Evolutionary conservation across 345 rosid species (phyloP).

Genomic region (Eucalyptus polybractea): DNA sequence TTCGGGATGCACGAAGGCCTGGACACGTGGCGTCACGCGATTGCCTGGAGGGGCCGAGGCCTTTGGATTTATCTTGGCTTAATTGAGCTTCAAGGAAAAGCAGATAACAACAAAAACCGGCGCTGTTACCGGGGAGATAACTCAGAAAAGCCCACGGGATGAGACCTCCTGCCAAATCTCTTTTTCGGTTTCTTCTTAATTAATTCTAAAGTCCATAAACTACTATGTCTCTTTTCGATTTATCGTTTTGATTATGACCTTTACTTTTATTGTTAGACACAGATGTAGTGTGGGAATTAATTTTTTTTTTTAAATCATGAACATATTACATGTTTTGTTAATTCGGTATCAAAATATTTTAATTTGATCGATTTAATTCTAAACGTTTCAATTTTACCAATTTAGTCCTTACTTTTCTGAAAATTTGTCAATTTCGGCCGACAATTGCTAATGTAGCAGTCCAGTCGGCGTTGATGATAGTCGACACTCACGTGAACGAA

Average conservation of each 20-base stretch:
- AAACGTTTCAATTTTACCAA: fast-evolving
- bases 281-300: not conserved
- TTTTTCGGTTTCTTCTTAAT: not conserved
- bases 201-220: not conserved
- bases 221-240: not conserved
- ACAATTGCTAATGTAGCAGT: fast-evolving
- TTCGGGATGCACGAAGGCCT: not conserved
- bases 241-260: not conserved
- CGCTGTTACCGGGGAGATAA: not conserved
- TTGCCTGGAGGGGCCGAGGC: not conserved
- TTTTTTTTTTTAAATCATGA: too few species aligned
- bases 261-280: too few species aligned
- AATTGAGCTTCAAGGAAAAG: not conserved
- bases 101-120: not conserved
- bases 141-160: not conserved
- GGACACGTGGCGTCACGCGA: not conserved
- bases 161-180: not conserved
- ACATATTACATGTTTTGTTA: too few species aligned
- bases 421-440: fast-evolving
- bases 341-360: too few species aligned
- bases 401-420: too few species aligned
- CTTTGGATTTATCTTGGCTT: not conserved
- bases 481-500: not conserved
- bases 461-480: fast-evolving
- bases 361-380: fast-evolving